Evolutionary conservation across 805 yeast species (phyloP).

Genomic region (Saccharomyces cerevisiae): DNA sequence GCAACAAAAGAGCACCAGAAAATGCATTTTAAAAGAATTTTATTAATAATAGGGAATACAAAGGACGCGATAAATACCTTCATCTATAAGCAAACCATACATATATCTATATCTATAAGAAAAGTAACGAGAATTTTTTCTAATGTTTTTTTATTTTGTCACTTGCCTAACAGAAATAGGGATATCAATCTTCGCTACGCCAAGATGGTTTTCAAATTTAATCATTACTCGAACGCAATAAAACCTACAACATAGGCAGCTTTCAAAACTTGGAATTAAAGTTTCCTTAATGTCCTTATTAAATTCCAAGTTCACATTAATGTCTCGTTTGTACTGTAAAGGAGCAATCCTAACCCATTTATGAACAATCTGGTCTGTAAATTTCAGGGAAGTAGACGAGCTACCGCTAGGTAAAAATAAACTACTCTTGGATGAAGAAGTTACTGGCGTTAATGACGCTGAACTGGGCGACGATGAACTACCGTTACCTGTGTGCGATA

Average conservation of each 20-base stretch:
- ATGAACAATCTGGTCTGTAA: conserved; percentile 16
- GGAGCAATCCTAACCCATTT: conserved; percentile 3
- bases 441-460: not conserved
- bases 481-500: conserved; percentile 3
- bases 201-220: conserved; percentile 20
- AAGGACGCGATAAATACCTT: not conserved
- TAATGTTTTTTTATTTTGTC: not conserved
- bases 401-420: not conserved
- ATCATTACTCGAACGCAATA: conserved; percentile 38
- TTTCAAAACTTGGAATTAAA: conserved; percentile 40
- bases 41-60: not conserved
- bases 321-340: not conserved
- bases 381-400: conserved; percentile 11
- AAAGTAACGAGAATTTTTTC: not conserved
- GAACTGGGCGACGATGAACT: not conserved
- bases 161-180: conserved; percentile 9
- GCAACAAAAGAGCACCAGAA: not conserved
- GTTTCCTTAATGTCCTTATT: conserved; percentile 32
- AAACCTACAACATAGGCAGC: conserved; percentile 39
- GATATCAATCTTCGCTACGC: conserved; percentile 8
- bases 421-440: not conserved
- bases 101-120: not conserved
- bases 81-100: not conserved
- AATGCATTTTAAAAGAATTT: not conserved
- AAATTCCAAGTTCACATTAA: conserved; percentile 10